phyloP scores from a whole-genome alignment of 345 rosid species.

The Lepidium aucheri region DNA sequence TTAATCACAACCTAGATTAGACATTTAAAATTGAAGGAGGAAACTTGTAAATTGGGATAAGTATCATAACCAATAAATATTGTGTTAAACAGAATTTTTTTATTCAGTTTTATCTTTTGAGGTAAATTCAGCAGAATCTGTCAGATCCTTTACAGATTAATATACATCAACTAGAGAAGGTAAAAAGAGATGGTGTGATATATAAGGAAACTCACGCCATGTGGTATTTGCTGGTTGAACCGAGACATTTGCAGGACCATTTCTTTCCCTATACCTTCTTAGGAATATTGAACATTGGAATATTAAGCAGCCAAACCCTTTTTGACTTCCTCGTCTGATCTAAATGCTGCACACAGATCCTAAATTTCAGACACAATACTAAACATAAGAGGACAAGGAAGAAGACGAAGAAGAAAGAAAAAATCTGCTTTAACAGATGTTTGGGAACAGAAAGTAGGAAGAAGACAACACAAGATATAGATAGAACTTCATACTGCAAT shows the following conservation, averaged over 20 bases:
- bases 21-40: neutral
- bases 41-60: neutral
- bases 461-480: neutral
- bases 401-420: neutral
- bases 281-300: neutral
- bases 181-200: neutral
- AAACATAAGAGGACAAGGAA: slow-evolving; percentile 2
- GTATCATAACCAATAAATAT: neutral
- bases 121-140: neutral
- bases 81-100: neutral
- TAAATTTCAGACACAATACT: neutral
- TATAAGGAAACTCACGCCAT: slow-evolving; percentile 16
- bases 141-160: neutral
- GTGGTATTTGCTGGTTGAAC: slow-evolving; percentile 1
- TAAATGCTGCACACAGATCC: neutral
- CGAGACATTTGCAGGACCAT: slow-evolving; percentile 2
- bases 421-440: neutral
- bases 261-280: slow-evolving; percentile 5
- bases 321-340: slow-evolving; percentile 20
- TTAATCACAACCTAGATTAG: neutral
- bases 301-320: slow-evolving; percentile 13
- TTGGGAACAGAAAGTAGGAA: neutral
- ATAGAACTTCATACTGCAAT: neutral
- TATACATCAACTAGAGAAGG: neutral
- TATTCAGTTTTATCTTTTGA: neutral